phyloP scores from a whole-genome alignment of 169 alveolate genomes.

The Plasmodium reichenowi region DNA sequence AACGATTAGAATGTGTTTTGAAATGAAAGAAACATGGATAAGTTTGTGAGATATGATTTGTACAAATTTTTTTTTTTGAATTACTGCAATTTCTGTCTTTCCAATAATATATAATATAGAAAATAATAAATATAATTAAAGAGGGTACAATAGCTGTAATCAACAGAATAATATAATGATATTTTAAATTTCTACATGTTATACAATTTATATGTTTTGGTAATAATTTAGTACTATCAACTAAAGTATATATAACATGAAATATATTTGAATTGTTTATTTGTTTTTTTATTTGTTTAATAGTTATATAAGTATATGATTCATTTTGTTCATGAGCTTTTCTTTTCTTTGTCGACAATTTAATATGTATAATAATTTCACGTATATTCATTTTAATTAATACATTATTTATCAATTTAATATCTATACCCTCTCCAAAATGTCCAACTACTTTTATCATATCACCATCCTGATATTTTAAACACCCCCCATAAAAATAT shows the following conservation, averaged over 20 bases:
- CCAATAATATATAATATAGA: conserved; percentile 29
- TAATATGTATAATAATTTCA: conserved; percentile 51
- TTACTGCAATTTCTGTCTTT: conserved; percentile 8
- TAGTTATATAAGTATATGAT: conserved; percentile 9
- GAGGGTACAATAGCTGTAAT: conserved; percentile 62
- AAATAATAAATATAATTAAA: conserved; percentile 23
- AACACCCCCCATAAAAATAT: conserved; percentile 66
- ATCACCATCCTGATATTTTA: conserved; percentile 29
- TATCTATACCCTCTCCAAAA: conserved; percentile 67
- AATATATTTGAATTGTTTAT: conserved; percentile 24
- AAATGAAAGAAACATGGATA: conserved; percentile 48
- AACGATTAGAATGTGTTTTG: conserved; percentile 42
- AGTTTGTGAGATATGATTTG: conserved; percentile 7
- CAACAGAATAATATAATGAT: conserved; percentile 52
- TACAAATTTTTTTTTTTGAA: conserved; percentile 4
- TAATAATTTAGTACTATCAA: conserved; percentile 38
- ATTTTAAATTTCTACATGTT: conserved; percentile 49
- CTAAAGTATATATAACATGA: conserved; percentile 36
- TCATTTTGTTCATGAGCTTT: neutral
- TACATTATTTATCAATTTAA: conserved; percentile 32
- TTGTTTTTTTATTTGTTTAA: conserved; percentile 23
- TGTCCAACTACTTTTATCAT: conserved; percentile 45
- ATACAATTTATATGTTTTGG: conserved; percentile 27
- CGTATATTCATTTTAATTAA: conserved; percentile 35
- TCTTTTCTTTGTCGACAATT: conserved; percentile 36